Percentiles rank a stretch among this genome's conserved stretches.
Evolutionary conservation across 2,329 filamentous ascomycete genomes (phyloP).

Genomic region (Alternaria gaisen): DNA sequence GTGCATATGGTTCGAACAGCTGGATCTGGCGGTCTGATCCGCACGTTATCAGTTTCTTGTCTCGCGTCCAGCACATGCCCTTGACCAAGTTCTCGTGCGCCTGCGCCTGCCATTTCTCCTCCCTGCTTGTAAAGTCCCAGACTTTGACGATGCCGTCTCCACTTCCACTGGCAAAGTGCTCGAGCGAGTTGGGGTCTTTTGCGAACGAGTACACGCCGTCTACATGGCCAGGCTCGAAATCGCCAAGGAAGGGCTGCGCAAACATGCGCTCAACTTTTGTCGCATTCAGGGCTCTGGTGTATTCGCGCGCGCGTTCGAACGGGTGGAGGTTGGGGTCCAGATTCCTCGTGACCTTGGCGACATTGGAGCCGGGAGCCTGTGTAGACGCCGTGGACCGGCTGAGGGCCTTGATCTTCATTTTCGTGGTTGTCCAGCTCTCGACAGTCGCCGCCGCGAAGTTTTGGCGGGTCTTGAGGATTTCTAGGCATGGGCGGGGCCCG

Average conservation of each 20-base stretch:
- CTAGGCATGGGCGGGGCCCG: slow-evolving; percentile 22
- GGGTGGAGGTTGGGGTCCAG: slow-evolving; percentile 87
- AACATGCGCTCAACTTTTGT: slow-evolving; percentile 96
- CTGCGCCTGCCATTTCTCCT: slow-evolving; percentile 78
- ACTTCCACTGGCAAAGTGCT: slow-evolving; percentile 53
- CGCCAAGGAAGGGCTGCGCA: slow-evolving; percentile 80
- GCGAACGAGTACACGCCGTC: slow-evolving; percentile 72
- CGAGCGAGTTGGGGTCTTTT: slow-evolving; percentile 58
- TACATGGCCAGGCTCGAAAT: slow-evolving; percentile 89
- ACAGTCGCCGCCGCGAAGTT: slow-evolving; percentile 27
- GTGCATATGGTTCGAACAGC: slow-evolving; percentile 88
- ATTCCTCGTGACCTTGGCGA: slow-evolving; percentile 72
- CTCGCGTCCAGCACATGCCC: slow-evolving; percentile 86
- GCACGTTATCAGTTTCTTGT: slow-evolving; percentile 85
- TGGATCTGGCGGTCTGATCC: slow-evolving; percentile 88
- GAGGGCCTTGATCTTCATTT: slow-evolving; percentile 65
- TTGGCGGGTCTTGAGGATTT: slow-evolving; percentile 27
- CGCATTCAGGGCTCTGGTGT: slow-evolving; percentile 79
- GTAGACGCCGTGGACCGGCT: slow-evolving; percentile 70
- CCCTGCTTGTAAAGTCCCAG: slow-evolving; percentile 79
- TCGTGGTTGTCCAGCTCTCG: slow-evolving; percentile 12
- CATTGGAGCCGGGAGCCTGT: slow-evolving; percentile 72
- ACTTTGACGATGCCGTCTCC: slow-evolving; percentile 93
- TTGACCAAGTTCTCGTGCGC: slow-evolving; percentile 96
- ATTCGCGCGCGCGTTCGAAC: slow-evolving; percentile 89